Conservation (phyloP, 305 asterid species). For the Fraxinus albicans region DNA sequence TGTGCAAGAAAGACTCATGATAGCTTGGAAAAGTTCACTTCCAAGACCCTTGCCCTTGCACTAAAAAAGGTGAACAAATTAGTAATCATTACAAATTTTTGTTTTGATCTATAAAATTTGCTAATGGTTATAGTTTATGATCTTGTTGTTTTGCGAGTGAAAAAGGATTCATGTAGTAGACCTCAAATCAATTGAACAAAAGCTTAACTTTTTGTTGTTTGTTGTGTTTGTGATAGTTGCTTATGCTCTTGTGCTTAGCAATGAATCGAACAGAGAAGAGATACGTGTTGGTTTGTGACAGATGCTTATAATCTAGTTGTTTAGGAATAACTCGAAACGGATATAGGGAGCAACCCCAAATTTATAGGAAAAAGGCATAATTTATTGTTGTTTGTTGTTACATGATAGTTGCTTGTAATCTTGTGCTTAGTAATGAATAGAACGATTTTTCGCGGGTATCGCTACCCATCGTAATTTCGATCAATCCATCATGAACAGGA, state of each 20-base stretch:
- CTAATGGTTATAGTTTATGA: neutral
- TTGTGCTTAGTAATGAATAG: neutral
- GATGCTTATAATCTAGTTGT: neutral
- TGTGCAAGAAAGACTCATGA: conserved; percentile 81
- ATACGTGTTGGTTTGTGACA: neutral
- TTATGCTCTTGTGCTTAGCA: neutral
- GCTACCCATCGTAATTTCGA: neutral
- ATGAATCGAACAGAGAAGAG: neutral
- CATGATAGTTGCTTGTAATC: neutral
- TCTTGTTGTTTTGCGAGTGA: neutral
- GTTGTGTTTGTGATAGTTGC: neutral
- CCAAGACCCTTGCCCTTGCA: conserved; percentile 80
- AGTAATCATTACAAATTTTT: neutral
- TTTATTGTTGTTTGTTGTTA: neutral
- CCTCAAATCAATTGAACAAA: neutral
- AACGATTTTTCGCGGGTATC: neutral
- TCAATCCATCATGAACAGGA: neutral
- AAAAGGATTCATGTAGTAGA: neutral
- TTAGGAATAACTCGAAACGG: neutral
- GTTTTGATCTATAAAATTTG: neutral
- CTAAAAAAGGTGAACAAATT: conserved; percentile 70
- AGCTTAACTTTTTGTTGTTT: neutral
- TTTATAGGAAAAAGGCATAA: neutral
- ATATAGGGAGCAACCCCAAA: neutral
- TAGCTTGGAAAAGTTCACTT: conserved; percentile 90